Base-by-base conservation (phyloP, 495 filamentous ascomycete species). In the Eremomyces bilateralis region DNA sequence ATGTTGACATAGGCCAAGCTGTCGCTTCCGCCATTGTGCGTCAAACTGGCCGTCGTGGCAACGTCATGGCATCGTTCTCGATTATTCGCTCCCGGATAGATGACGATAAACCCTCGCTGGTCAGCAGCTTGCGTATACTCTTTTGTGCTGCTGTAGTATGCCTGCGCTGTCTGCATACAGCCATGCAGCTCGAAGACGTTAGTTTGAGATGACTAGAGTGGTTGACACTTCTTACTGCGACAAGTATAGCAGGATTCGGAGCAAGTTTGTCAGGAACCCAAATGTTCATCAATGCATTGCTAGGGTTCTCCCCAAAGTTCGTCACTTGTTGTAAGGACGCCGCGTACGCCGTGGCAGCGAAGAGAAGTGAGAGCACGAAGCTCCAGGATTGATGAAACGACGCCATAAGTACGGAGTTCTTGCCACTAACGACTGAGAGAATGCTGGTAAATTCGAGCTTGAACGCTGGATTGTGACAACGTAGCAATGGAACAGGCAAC, bases 21-120 rank as follows among this genome's bases (percentile, higher is more conserved):
- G 48, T 71, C 66, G 17, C 66, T 64, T 12, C 61, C 62, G 5
- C 50, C 53, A 36, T 62, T 60, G 42, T 67, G 65, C 6, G 60
- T 64, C n/a, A 69, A 50, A n/a, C 54, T 52, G 2, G 48, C 51
- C 1, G 49, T 36, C 39, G 49, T 58, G 12, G 60, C 45, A 15
- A 69, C 62, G 38, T 69, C 67, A 64, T 65, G 69, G 58, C 67
- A 71, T 44, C 61, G 62, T 44, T 46, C 58, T 33, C 49, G 49
- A 45, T 62, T 51, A 2, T 57, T 51, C 6, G 58, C 50, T 25
- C 33, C 33, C 20, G 65, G 63, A 49, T 63, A 71, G 40, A 71
- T 62, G 27, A 63, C 43, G 37, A 69, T 64, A 47, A 68, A 69
- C 33, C 65, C 65, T 39, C 61, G 43, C 6, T 40, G 34, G 43